Evolutionary conservation across 129 eudicot genomes (phyloP), one percentile per base, ranked within the genome.

Genomic region (Flaveria robusta): DNA sequence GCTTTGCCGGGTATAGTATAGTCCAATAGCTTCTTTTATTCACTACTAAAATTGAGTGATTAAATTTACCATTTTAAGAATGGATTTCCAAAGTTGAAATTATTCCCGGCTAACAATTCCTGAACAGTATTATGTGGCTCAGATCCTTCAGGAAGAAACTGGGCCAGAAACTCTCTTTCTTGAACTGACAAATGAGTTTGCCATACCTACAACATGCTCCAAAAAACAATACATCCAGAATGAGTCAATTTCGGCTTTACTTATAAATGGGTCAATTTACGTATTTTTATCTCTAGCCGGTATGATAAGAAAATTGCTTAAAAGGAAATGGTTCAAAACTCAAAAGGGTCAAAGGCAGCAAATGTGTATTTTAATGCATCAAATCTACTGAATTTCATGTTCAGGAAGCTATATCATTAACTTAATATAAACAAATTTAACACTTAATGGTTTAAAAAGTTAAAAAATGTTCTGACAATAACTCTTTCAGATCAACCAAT

Each of bases 11-110:
- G n/a, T n/a, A 12, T 20, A 39, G 52, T 11, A 31, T 22, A 26
- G 31, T 23, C 45, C 65, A 51, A 68, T 31, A 49, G 64, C 39
- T 45, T 71, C 72, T 47, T 20, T 46, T 62, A 78, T 68, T 66
- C 24, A 66, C 63, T 66, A 67, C 50, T 70, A 47, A 46, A 54
- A 74, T 45, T 26, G 51, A 70, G 31, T 10, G 69, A 10, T 34
- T 55, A 26, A 73, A 86, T 84, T 75, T 86, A 81, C 98, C 98
- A 94, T 80, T 89, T 84, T 15, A 45, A 24, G 51, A 87, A 86
- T 78, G 96, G 91, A 81, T 89, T 94, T 60, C 98, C 97, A 60
- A 94, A 94, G 81, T 79, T 81, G 50, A 91, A 76, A 80, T 89
- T 91, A 65, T 86, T 86, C 82, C 96, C 98, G 29, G 74, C 77